phyloP scores from a whole-genome alignment of 768 basidiomycete species.

The Kondoa malvinella region DNA sequence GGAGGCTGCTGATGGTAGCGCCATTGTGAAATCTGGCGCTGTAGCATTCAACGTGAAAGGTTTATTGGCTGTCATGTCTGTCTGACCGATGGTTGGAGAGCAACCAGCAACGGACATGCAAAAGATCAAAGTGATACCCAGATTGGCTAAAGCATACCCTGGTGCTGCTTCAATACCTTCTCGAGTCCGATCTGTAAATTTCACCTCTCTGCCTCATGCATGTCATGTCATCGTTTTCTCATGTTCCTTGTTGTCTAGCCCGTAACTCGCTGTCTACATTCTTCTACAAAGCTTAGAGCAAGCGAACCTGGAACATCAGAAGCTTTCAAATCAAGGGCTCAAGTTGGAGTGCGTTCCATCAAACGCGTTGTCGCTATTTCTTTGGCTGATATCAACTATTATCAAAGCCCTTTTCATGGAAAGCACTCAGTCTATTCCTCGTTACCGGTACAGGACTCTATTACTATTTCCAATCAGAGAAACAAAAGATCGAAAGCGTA shows the following conservation, averaged over 20 bases:
- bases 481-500: constrained; percentile 55
- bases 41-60: neutral
- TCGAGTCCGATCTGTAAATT: neutral
- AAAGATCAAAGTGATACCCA: neutral
- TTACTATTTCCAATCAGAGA: constrained; percentile 77
- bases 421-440: constrained; percentile 67
- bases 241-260: neutral
- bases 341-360: neutral
- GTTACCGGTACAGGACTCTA: constrained; percentile 62
- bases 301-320: neutral
- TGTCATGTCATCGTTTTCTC: neutral
- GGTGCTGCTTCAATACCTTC: neutral
- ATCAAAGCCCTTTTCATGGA: constrained; percentile 73
- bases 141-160: neutral
- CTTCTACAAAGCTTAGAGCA: neutral
- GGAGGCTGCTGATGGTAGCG: too few relatives aligned
- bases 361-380: neutral
- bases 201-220: neutral
- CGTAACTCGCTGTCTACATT: neutral
- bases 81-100: neutral
- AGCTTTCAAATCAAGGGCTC: neutral
- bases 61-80: neutral
- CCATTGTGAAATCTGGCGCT: neutral
- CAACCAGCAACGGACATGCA: neutral
- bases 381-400: neutral